Conservation (phyloP, 495 filamentous ascomycete species). For the Friedmanniomyces simplex region DNA sequence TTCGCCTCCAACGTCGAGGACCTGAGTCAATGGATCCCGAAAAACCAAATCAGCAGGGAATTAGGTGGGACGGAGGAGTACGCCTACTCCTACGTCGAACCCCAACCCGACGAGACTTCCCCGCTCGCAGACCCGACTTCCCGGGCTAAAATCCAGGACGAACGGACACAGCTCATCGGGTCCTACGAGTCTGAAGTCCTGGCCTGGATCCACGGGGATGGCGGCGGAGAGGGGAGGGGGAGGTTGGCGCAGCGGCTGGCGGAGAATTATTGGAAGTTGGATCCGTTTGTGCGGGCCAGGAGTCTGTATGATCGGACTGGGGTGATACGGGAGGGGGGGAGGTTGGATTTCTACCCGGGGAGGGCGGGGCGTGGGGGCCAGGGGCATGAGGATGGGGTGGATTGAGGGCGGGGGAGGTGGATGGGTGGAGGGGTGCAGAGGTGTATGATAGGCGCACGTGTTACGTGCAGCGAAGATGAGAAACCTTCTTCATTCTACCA, state of each 20-base stretch:
- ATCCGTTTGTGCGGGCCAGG: conserved; percentile 33
- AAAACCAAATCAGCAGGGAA: conserved; percentile 61
- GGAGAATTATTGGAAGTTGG: conserved; percentile 66
- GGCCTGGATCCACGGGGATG: conserved; percentile 50
- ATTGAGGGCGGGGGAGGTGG: not conserved
- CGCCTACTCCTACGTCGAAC: conserved; percentile 71
- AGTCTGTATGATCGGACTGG: conserved; percentile 31
- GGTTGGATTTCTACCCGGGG: conserved; percentile 28
- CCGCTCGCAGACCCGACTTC: conserved; percentile 57
- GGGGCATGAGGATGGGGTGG: not conserved
- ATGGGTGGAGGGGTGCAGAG: no score
- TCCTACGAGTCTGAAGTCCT: conserved; percentile 61
- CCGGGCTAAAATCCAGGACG: conserved; percentile 47
- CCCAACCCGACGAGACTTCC: conserved; percentile 58
- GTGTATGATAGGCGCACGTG: no score
- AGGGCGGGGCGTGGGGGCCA: not conserved
- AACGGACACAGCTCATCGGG: conserved; percentile 50
- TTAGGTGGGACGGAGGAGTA: conserved; percentile 76
- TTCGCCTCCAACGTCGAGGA: conserved; percentile 81
- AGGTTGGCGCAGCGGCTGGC: conserved; percentile 50
- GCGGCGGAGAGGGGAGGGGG: conserved; percentile 32
- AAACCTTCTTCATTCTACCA: no score
- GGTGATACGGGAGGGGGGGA: conserved; percentile 23
- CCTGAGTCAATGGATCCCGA: conserved; percentile 63
- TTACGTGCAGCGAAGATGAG: no score